Evolutionary conservation across 2,329 filamentous ascomycete species (phyloP).

Genomic region (Paracoccidioides brasiliensis): DNA sequence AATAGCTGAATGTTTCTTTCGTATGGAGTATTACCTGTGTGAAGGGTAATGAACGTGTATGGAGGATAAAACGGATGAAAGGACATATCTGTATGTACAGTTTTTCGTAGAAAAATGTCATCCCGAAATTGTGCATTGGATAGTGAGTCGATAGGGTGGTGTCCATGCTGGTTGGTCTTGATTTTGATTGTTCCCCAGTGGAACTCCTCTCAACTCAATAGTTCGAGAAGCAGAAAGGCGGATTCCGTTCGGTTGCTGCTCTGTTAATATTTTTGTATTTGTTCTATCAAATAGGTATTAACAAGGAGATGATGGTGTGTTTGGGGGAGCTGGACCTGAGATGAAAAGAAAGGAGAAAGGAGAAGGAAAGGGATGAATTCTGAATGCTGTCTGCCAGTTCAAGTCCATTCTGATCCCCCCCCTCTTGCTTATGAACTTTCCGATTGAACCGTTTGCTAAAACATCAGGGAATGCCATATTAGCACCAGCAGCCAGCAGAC

Average conservation of each 20-base stretch:
- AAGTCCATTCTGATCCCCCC: neutral
- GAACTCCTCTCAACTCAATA: neutral
- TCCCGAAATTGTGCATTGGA: no score
- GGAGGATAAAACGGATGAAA: no score
- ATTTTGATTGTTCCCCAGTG: neutral
- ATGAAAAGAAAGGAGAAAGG: neutral
- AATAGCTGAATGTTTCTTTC: no score
- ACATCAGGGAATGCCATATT: neutral
- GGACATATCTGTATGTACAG: no score
- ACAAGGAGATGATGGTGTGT: neutral
- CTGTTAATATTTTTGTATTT: neutral
- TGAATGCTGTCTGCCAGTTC: neutral
- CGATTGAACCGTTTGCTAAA: constrained; percentile 32
- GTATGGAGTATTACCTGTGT: no score
- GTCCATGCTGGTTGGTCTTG: no score
- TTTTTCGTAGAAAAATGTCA: no score
- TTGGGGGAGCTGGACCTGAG: neutral
- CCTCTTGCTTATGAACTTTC: constrained; percentile 27
- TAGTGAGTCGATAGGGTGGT: no score
- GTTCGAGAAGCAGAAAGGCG: neutral
- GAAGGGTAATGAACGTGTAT: no score
- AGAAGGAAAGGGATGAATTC: neutral
- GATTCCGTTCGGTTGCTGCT: neutral
- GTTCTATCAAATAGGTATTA: constrained; percentile 6
- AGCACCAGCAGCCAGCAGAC: neutral